Conservation (phyloP, 2,329 filamentous ascomycete species). For the Diaporthe batatas region DNA sequence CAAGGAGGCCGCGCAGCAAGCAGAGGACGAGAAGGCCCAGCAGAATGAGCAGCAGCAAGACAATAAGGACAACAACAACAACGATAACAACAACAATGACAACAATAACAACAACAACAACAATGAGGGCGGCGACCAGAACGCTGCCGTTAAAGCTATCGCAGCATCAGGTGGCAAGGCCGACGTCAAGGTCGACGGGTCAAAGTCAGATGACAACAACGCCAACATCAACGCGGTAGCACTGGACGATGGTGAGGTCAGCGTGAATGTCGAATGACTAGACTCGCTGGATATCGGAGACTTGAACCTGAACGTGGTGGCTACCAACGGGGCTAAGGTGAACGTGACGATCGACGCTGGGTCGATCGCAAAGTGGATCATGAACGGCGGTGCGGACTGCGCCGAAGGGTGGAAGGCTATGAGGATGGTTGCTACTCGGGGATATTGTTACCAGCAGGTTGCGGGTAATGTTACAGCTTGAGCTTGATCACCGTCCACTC, state of each 20-base stretch:
- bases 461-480: conserved; percentile 5
- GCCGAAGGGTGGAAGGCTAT: conserved; percentile 13
- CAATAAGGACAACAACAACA: background rate
- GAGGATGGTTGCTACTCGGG: conserved; percentile 12
- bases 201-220: conserved; percentile 12
- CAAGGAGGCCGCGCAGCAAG: background rate
- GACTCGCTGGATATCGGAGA: conserved; percentile 19
- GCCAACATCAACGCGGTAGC: conserved; percentile 23
- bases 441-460: conserved; percentile 14
- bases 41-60: background rate
- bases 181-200: conserved; percentile 16
- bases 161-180: conserved; percentile 9
- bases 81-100: background rate
- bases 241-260: conserved; percentile 11
- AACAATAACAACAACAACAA: background rate
- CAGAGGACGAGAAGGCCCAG: background rate
- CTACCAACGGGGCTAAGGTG: conserved; percentile 15
- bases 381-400: background rate
- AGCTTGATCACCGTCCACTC: background rate
- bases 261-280: conserved; percentile 19
- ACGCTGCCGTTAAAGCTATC: background rate
- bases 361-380: conserved; percentile 17
- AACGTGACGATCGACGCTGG: conserved; percentile 14
- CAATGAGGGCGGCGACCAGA: conserved; percentile 10
- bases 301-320: conserved; percentile 19